Conservation (phyloP, 2,329 filamentous ascomycete species). For the Sporothrix brasiliensis region DNA sequence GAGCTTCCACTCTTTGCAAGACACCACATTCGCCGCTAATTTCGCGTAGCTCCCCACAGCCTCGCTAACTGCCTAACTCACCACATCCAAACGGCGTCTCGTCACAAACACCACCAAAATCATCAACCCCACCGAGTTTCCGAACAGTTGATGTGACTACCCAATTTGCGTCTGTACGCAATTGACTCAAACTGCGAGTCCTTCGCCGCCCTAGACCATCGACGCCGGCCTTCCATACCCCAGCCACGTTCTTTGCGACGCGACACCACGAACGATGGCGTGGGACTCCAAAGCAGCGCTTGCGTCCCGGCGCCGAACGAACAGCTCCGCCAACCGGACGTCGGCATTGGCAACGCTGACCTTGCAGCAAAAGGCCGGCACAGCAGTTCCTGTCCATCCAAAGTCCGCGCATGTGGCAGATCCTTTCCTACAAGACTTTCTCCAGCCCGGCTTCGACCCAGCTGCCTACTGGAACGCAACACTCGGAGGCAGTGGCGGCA, state of each 20-base stretch:
- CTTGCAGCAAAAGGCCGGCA: conserved; percentile 43
- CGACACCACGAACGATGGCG: conserved; percentile 41
- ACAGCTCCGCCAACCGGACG: conserved; percentile 48
- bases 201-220: not conserved
- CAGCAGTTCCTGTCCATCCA: conserved; percentile 46
- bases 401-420: conserved; percentile 69
- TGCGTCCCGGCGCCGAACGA: conserved; percentile 49
- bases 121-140: not conserved
- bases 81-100: conserved; percentile 14
- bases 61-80: conserved; percentile 3
- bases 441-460: conserved; percentile 79
- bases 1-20: too few species aligned
- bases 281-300: conserved; percentile 45
- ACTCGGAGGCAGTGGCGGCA: conserved; percentile 55
- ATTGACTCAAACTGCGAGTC: not conserved
- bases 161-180: not conserved
- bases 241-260: not conserved
- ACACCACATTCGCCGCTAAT: not conserved
- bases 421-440: conserved; percentile 72
- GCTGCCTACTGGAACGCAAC: conserved; percentile 81
- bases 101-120: not conserved
- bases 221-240: not conserved
- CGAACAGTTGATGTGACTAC: not conserved
- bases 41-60: conserved; percentile 14
- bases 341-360: conserved; percentile 45